Evolutionary conservation across 352 stramenopile genomes (phyloP).

Genomic region (Discostella stelligera): DNA sequence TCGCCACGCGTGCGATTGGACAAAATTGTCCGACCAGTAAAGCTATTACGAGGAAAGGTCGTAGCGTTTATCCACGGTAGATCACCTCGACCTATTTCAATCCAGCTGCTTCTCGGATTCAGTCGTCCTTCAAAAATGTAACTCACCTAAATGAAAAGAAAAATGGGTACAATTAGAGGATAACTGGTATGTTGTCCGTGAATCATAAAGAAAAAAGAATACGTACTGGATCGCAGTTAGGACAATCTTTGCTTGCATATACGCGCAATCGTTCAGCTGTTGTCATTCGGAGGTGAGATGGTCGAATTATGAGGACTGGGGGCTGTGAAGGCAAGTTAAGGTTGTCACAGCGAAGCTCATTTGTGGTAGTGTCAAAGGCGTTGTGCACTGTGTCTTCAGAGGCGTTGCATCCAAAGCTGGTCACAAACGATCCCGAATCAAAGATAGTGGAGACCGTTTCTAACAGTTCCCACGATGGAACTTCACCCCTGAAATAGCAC

Average conservation of each 20-base stretch:
- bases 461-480: constrained; percentile 36
- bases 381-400: not conserved
- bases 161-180: not conserved
- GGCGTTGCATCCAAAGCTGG: constrained; percentile 30
- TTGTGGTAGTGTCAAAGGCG: constrained; percentile 25
- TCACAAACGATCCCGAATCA: constrained; percentile 30
- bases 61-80: constrained; percentile 28
- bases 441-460: constrained; percentile 28
- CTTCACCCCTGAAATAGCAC: constrained; percentile 37
- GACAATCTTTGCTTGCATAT: constrained; percentile 27
- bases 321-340: not conserved
- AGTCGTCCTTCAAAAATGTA: constrained; percentile 40
- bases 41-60: constrained; percentile 21
- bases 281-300: constrained; percentile 22
- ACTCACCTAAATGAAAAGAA: constrained; percentile 7
- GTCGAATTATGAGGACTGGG: constrained; percentile 26
- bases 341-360: constrained; percentile 19
- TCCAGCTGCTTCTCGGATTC: constrained; percentile 13
- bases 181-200: not conserved
- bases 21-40: constrained; percentile 21
- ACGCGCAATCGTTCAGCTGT: constrained; percentile 34
- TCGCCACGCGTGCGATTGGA: constrained; percentile 38
- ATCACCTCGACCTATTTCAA: constrained; percentile 38
- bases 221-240: constrained; percentile 28
- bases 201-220: not conserved